phyloP scores from a whole-genome alignment of 768 basidiomycete species.

The Amanita phalloides region DNA sequence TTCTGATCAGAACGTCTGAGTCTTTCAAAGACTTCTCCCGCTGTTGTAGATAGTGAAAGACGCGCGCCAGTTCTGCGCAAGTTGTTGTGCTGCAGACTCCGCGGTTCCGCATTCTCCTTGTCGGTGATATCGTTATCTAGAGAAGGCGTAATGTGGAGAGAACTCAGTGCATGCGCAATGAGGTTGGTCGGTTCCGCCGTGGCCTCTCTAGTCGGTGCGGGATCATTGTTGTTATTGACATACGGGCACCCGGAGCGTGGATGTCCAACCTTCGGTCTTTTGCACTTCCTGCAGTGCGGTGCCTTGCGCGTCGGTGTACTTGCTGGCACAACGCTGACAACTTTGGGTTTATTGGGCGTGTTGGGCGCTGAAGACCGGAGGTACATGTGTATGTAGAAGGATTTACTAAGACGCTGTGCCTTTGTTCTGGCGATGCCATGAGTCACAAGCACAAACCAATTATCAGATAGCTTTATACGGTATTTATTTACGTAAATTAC shows the following conservation, averaged over 20 bases:
- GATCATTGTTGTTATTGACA: constrained; percentile 18
- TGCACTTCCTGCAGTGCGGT: constrained; percentile 46
- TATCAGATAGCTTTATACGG: constrained; percentile 1
- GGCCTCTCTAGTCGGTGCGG: background rate
- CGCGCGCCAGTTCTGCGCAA: background rate
- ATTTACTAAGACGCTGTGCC: background rate
- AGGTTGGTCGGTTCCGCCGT: background rate
- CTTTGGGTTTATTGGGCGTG: constrained; percentile 10
- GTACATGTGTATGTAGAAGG: constrained; percentile 10
- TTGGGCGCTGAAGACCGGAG: constrained; percentile 13
- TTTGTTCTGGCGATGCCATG: background rate
- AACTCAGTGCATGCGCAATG: constrained; percentile 32
- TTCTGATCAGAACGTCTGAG: background rate
- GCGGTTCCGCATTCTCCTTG: background rate
- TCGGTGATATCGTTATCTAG: background rate
- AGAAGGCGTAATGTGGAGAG: constrained; percentile 28
- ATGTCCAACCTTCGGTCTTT: constrained; percentile 43
- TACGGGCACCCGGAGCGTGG: constrained; percentile 54
- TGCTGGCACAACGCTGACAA: constrained; percentile 9
- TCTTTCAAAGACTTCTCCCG: constrained; percentile 4
- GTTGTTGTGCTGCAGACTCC: background rate
- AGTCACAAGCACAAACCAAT: background rate
- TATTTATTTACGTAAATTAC: constrained; percentile 6
- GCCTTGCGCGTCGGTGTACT: constrained; percentile 34
- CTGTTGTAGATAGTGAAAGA: constrained; percentile 3